Evolutionary conservation across 2,329 filamentous ascomycete genomes (phyloP), one percentile per base, ranked within the genome.

Genomic region (Aureobasidium sp.): DNA sequence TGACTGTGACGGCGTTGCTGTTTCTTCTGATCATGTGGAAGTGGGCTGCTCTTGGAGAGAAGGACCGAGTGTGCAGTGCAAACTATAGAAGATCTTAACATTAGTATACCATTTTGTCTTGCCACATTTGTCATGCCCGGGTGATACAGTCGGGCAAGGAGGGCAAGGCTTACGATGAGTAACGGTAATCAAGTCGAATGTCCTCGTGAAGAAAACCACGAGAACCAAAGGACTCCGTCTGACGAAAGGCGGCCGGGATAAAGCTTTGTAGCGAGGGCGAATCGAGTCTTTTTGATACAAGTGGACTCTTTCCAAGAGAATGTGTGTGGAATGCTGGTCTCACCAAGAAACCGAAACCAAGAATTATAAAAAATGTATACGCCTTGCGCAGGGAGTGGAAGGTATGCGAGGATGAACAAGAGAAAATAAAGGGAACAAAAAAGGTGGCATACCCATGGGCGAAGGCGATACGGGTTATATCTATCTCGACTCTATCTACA

Each of bases 1-100:
- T 77, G 63, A 66, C 65, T 69, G 68, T 74, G 57, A 72, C 70
- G 65, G 72, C 69, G 61, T 50, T 49, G 53, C 71, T 72, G 63
- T 75, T 73, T 71, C 73, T 72, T 70, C 73, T 67, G 66, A 78
- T 77, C 76, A 78, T 77, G 30, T 29, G 59, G 59, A 39, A 36
- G n/a, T n/a, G 10, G 45, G 48, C 21, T 62, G 48, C 44, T 57
- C 36, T 45, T 47, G 52, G 21, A 42, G 36, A 49, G 50, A n/a
- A 54, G 36, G 27, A 30, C 45, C 54, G 58, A 47, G 34, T 34
- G 37, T 21, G 16, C 44, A 25, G 42, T 50, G 44, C 32, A 49
- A 21, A 37, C 41, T 58, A 30, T 48, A 39, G 32, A 27, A 21
- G 52, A 55, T 25, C 13, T 42, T 27, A 32, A 34, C 29, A 32